A percentile compares a stretch with the other conserved stretches of the same genome.
These are phyloP conservation scores for Dysphania ambrosioides DNA, from an alignment of 148 eudicot genomes.

Conservation along the genomic window DNA sequence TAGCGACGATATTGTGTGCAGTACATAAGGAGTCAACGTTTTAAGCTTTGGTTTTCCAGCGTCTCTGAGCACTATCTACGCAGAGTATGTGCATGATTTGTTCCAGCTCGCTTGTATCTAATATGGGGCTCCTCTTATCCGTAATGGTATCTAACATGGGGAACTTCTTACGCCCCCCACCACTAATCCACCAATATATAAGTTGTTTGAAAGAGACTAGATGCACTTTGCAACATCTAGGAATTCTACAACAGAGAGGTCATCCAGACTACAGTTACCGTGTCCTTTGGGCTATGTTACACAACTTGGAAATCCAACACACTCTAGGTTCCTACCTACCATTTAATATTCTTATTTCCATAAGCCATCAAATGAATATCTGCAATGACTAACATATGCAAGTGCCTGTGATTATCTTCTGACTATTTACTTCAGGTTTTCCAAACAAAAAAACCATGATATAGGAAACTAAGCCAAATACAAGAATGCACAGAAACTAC, in stretches of 20 bases:
- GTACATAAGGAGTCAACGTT: neutral
- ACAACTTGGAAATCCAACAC: neutral
- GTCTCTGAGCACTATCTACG: neutral
- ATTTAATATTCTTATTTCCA: neutral
- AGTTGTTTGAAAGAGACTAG: too few relatives aligned
- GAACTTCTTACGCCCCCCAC: too few relatives aligned
- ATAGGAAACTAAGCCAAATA: neutral
- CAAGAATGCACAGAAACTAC: neutral
- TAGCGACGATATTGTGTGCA: too few relatives aligned
- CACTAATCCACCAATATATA: too few relatives aligned
- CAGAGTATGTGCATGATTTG: neutral
- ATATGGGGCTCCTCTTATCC: neutral
- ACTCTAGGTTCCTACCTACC: neutral
- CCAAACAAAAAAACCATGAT: neutral
- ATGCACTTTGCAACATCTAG: too few relatives aligned
- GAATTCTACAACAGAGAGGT: too few relatives aligned
- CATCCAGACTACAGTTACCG: neutral
- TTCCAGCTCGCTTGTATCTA: neutral
- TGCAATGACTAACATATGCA: neutral
- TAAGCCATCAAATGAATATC: neutral
- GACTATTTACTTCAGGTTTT: neutral
- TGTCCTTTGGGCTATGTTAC: conserved; percentile 1
- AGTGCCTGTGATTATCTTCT: neutral
- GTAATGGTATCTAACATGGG: neutral
- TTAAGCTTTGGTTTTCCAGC: neutral